These are phyloP conservation scores for Phytophthora sojae DNA, from an alignment of 352 stramenopile species.

Conservation along the genomic window DNA sequence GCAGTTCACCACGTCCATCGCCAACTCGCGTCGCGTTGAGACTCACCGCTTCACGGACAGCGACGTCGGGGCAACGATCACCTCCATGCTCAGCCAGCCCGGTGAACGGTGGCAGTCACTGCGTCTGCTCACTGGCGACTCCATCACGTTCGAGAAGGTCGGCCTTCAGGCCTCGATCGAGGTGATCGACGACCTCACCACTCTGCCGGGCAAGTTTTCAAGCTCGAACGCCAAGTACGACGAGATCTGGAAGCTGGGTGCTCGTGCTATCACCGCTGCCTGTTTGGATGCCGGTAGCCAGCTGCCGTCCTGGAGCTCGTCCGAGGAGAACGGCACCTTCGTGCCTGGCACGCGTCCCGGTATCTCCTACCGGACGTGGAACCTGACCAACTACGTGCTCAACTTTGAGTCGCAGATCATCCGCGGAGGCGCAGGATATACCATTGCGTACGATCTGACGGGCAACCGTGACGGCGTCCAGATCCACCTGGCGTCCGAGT, in stretches of 20 bases:
- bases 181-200: conserved; percentile 34
- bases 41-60: conserved; percentile 30
- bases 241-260: conserved; percentile 41
- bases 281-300: conserved; percentile 38
- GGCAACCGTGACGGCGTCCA: conserved; percentile 42
- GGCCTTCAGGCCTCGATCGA: conserved; percentile 36
- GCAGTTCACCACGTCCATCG: conserved; percentile 28
- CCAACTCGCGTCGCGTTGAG: conserved; percentile 39
- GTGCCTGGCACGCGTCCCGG: conserved; percentile 35
- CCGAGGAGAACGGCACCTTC: conserved; percentile 42
- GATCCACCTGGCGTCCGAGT: conserved; percentile 45
- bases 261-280: conserved; percentile 35
- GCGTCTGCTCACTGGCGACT: conserved; percentile 32
- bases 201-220: conserved; percentile 35
- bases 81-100: conserved; percentile 35
- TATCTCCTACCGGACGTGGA: conserved; percentile 41
- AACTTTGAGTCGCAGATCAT: conserved; percentile 43
- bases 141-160: conserved; percentile 38
- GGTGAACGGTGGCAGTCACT: conserved; percentile 41
- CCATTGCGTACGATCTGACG: conserved; percentile 38
- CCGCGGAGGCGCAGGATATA: conserved; percentile 29
- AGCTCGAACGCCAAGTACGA: conserved; percentile 46
- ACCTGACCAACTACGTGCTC: conserved; percentile 39
- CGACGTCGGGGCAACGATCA: conserved; percentile 24
- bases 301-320: conserved; percentile 33